phyloP scores from a whole-genome alignment of 2,329 filamentous ascomycete species.

The Fusarium pseudograminearum region DNA sequence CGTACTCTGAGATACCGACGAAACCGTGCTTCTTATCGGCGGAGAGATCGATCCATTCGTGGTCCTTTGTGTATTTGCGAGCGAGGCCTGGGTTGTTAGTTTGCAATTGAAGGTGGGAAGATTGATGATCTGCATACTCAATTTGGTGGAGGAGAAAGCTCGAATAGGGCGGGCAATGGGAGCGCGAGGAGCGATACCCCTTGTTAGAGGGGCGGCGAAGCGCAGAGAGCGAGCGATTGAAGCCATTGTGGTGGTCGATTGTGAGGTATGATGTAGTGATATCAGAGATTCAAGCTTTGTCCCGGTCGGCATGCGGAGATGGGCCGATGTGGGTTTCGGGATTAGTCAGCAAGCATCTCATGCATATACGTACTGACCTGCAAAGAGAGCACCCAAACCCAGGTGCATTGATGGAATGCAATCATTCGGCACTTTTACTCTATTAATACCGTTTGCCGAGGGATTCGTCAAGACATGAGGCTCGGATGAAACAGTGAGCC shows the following conservation, averaged over 20 bases:
- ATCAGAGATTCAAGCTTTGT: slow-evolving; percentile 39
- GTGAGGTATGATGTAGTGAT: slow-evolving; percentile 28
- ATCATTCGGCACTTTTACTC: neutral
- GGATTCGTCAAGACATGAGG: slow-evolving; percentile 9
- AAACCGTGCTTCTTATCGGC: slow-evolving; percentile 84
- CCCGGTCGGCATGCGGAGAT: slow-evolving; percentile 35
- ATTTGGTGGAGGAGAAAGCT: slow-evolving; percentile 56
- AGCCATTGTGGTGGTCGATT: slow-evolving; percentile 61
- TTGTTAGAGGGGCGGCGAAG: slow-evolving; percentile 61
- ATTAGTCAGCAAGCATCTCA: slow-evolving; percentile 36
- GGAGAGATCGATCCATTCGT: slow-evolving; percentile 96
- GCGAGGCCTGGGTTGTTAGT: slow-evolving; percentile 62
- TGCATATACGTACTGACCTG: neutral
- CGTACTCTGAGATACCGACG: slow-evolving; percentile 90
- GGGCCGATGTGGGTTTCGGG: slow-evolving; percentile 36
- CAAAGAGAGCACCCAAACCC: neutral
- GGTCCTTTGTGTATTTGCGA: slow-evolving; percentile 95
- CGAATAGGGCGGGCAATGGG: slow-evolving; percentile 57
- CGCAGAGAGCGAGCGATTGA: slow-evolving; percentile 70
- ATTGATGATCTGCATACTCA: slow-evolving; percentile 47
- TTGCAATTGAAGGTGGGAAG: neutral
- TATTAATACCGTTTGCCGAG: neutral
- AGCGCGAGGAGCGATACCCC: slow-evolving; percentile 55
- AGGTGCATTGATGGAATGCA: neutral
- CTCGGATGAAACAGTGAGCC: slow-evolving; percentile 20